Base-by-base conservation (phyloP, 2,329 filamentous ascomycete genomes). In the Colletotrichum tamarilloi region DNA sequence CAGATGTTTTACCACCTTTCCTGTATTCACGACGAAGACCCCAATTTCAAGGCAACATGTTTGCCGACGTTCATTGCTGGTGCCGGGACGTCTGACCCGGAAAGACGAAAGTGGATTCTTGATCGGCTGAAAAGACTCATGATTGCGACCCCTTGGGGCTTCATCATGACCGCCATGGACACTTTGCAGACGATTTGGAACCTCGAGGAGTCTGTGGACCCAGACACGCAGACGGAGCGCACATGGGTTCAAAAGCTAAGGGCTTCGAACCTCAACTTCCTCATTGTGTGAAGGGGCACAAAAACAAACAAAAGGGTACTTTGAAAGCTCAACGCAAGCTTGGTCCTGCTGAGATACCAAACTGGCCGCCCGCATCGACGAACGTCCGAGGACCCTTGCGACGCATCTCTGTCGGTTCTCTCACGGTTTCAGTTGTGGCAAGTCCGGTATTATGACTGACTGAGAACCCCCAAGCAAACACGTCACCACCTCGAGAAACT, bases 61-160 rank as follows among this genome's bases (percentile, higher is more conserved):
- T 91, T 88, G 88, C 87, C 88, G 0, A 85, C 88, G 0, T 91
- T 91, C 67, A 83, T 91, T 6, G 87, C 86, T 6, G 89, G 88
- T 1, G 88, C 88, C 0, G 87, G 89, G 67, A 85, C 86, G 0
- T 83, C 82, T 56, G 82, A 86, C 6, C 78, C 78, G 0, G 78
- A 77, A 28, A 82, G 83, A 73, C 83, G 87, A 42, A 81, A 81
- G 3, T 90, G 87, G 87, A 85, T 87, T 58, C 83, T 86, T 77
- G 79, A 86, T 28, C 84, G 86, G 24, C 78, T 88, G 28, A 80
- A 81, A 49, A 79, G 80, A 24, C 79, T 85, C 22, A 82, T 85
- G 32, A 77, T 82, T 24, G 79, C 82, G 14, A 85, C 82, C 58
- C 85, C 86, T 0, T 88, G 87, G 85, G 86, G 86, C 0, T 88